Evolutionary conservation across 2,329 filamentous ascomycete species (phyloP).

Genomic region (Beauveria scarabaeidicola): DNA sequence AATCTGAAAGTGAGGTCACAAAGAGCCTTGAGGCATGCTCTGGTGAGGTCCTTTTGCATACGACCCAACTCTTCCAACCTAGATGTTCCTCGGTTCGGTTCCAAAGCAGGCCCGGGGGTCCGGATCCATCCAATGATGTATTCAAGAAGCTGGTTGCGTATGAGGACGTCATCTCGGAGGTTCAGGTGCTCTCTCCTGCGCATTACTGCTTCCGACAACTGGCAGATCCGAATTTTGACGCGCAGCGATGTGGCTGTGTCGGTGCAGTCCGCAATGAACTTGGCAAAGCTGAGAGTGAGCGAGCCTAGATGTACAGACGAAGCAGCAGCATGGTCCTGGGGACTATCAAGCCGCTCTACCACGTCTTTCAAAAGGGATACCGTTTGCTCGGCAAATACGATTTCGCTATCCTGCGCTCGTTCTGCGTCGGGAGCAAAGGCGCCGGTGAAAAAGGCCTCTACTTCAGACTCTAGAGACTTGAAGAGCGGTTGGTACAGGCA

Average conservation of each 20-base stretch:
- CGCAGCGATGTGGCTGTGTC: conserved; percentile 49
- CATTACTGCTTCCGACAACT: conserved; percentile 56
- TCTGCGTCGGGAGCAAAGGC: conserved; percentile 38
- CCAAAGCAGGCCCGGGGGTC: conserved; percentile 42
- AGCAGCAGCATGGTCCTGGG: conserved; percentile 52
- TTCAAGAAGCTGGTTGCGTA: conserved; percentile 59
- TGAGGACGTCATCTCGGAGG: conserved; percentile 58
- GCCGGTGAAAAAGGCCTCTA: conserved; percentile 54
- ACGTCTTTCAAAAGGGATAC: conserved; percentile 54
- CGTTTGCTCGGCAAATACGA: conserved; percentile 60
- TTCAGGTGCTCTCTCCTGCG: conserved; percentile 61
- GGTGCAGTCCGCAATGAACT: conserved; percentile 51
- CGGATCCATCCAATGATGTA: conserved; percentile 62
- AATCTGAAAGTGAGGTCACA: conserved; percentile 58
- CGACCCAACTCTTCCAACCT: conserved; percentile 49
- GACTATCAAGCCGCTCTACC: conserved; percentile 55
- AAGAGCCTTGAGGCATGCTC: conserved; percentile 56
- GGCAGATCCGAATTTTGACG: conserved; percentile 62
- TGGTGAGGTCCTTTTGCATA: conserved; percentile 57
- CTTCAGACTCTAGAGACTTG: conserved; percentile 55
- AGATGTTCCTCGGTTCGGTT: conserved; percentile 30
- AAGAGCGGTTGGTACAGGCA: conserved; percentile 55
- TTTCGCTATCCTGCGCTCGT: conserved; percentile 49
- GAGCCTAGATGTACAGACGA: conserved; percentile 56
- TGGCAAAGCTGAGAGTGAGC: conserved; percentile 57